Evolutionary conservation across 352 stramenopile species (phyloP).

Genomic region (Phytopythium vexans): DNA sequence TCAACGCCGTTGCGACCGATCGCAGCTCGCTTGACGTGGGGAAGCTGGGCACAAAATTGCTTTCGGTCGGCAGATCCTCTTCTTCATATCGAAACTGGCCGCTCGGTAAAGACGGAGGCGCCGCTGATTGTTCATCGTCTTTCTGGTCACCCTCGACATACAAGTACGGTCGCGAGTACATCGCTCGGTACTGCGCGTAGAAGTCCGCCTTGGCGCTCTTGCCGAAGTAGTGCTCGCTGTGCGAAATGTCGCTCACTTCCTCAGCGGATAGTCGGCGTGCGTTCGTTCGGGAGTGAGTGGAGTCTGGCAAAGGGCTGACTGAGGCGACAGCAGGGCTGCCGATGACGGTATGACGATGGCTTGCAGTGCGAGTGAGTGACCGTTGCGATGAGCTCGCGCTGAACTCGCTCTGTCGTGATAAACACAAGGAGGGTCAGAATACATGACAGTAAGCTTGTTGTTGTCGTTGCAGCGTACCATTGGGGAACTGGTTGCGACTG

Average conservation of each 20-base stretch:
- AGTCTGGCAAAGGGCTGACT: too few relatives aligned
- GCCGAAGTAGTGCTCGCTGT: constrained; percentile 64
- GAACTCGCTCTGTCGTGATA: too few relatives aligned
- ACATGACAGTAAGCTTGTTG: too few relatives aligned
- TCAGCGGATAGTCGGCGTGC: constrained; percentile 26
- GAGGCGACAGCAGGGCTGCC: too few relatives aligned
- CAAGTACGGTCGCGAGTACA: constrained; percentile 64
- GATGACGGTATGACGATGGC: too few relatives aligned
- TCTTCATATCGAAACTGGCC: too few relatives aligned
- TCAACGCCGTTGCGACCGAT: constrained; percentile 26
- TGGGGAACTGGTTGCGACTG: too few relatives aligned
- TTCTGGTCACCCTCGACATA: constrained; percentile 32
- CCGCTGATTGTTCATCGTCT: background rate
- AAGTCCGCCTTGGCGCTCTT: constrained; percentile 48
- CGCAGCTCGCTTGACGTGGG: constrained; percentile 40
- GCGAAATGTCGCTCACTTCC: constrained; percentile 32
- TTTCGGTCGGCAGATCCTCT: constrained; percentile 2
- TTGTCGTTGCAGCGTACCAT: too few relatives aligned
- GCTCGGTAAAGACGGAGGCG: too few relatives aligned
- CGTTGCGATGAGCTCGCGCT: too few relatives aligned
- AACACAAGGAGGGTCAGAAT: too few relatives aligned
- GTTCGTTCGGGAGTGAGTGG: background rate
- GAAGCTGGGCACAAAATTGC: constrained; percentile 33
- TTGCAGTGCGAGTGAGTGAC: too few relatives aligned
- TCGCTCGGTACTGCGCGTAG: constrained; percentile 55